These are phyloP conservation scores for Nematocida sp. DNA, from an alignment of 371 early-diverging fungal species.

Conservation along the genomic window DNA sequence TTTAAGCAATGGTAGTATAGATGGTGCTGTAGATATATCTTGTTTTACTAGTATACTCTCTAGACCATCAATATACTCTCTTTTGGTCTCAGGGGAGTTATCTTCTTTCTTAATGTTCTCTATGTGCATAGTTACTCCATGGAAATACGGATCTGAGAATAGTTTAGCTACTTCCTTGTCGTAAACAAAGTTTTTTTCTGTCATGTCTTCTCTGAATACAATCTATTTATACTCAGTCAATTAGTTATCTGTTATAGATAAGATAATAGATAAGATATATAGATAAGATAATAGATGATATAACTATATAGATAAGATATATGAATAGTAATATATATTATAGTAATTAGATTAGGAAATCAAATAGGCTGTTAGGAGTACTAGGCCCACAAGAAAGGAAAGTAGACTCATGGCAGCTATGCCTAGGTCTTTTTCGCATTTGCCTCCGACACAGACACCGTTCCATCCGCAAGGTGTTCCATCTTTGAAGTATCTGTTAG, in stretches of 20 bases:
- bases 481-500: constrained; percentile 9
- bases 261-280: neutral
- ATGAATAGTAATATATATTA: no score
- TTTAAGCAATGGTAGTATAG: neutral
- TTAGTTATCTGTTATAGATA: no score
- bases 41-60: constrained; percentile 22
- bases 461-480: constrained; percentile 51
- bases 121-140: constrained; percentile 27
- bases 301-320: no score
- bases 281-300: no score
- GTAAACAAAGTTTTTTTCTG: neutral
- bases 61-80: constrained; percentile 35
- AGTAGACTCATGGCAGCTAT: constrained; percentile 22
- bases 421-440: constrained; percentile 27
- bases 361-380: neutral
- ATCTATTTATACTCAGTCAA: neutral
- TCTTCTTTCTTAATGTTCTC: constrained; percentile 13
- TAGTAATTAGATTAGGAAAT: neutral
- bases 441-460: constrained; percentile 31
- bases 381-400: constrained; percentile 12
- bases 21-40: constrained; percentile 26
- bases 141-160: constrained; percentile 11
- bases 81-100: constrained; percentile 21
- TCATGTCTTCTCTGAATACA: constrained; percentile 9
- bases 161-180: constrained; percentile 31